Evolutionary conservation across 257 asterid species (phyloP).

Genomic region (Solanum acaule): DNA sequence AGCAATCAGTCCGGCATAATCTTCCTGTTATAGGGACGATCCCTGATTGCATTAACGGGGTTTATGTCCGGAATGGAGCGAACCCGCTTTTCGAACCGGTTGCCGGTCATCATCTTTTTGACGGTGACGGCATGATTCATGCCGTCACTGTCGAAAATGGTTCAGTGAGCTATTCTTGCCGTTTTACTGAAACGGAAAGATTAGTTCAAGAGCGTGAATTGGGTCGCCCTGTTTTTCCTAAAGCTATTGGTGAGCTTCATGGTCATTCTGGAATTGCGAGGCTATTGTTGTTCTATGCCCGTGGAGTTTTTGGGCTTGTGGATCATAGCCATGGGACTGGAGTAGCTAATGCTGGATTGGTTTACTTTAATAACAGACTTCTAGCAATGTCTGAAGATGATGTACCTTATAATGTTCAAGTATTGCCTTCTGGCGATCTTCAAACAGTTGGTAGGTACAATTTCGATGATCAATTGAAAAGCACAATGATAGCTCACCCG

Average conservation of each 20-base stretch:
- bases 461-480: conserved; percentile 26
- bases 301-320: conserved; percentile 40
- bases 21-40: conserved; percentile 35
- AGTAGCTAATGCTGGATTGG: conserved; percentile 58
- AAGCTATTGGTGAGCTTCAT: conserved; percentile 68
- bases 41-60: conserved; percentile 50
- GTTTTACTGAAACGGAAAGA: conserved; percentile 52
- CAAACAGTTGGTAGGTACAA: conserved; percentile 37
- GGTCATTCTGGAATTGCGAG: conserved; percentile 58
- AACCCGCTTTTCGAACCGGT: conserved; percentile 53
- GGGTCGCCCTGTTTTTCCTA: conserved; percentile 59
- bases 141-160: conserved; percentile 29
- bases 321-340: conserved; percentile 51
- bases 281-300: conserved; percentile 36
- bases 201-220: conserved; percentile 47
- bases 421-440: conserved; percentile 34
- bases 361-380: conserved; percentile 31
- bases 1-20: conserved; percentile 24
- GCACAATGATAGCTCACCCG: conserved; percentile 75
- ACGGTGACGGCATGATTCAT: conserved; percentile 79
- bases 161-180: conserved; percentile 49
- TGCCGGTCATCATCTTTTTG: conserved; percentile 64
- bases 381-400: conserved; percentile 77
- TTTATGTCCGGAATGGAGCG: conserved; percentile 62
- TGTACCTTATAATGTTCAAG: conserved; percentile 42